Percentiles rank a stretch among this genome's conserved stretches.
Evolutionary conservation across 345 rosid species (phyloP).

Genomic region (Eutrema heterophyllum): DNA sequence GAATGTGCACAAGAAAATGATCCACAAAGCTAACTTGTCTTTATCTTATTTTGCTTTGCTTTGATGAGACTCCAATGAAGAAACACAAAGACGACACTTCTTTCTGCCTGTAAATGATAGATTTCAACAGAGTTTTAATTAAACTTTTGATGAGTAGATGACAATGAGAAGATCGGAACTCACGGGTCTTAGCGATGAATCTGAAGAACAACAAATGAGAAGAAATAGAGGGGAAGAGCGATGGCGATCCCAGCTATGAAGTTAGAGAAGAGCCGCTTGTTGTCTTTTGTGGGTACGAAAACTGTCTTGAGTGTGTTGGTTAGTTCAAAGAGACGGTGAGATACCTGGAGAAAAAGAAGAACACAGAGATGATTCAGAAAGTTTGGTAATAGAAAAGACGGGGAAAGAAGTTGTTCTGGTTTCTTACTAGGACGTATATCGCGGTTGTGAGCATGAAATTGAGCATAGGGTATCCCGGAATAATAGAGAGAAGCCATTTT

Average conservation of each 20-base stretch:
- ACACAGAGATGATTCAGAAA: constrained; percentile 15
- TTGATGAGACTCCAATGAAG: neutral
- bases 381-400: neutral
- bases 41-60: neutral
- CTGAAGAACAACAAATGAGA: constrained; percentile 70
- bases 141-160: neutral
- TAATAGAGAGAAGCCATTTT: constrained; percentile 89
- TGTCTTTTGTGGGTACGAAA: constrained; percentile 77
- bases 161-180: constrained; percentile 29
- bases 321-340: constrained; percentile 73
- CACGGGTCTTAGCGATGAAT: constrained; percentile 61
- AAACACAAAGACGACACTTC: neutral
- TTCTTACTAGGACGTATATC: constrained; percentile 71
- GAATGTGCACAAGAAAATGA: constrained; percentile 1
- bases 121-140: neutral
- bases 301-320: constrained; percentile 69
- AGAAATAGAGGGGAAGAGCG: constrained; percentile 48
- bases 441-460: constrained; percentile 97
- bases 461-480: constrained; percentile 87
- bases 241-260: constrained; percentile 58
- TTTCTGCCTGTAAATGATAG: neutral
- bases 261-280: constrained; percentile 57
- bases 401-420: neutral
- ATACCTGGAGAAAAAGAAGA: constrained; percentile 48
- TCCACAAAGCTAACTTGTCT: neutral